A percentile compares a stretch with the other conserved stretches of the same genome.
Evolutionary conservation across 73 alveolate genomes (phyloP).

Genomic region (Stentor roeselii): DNA sequence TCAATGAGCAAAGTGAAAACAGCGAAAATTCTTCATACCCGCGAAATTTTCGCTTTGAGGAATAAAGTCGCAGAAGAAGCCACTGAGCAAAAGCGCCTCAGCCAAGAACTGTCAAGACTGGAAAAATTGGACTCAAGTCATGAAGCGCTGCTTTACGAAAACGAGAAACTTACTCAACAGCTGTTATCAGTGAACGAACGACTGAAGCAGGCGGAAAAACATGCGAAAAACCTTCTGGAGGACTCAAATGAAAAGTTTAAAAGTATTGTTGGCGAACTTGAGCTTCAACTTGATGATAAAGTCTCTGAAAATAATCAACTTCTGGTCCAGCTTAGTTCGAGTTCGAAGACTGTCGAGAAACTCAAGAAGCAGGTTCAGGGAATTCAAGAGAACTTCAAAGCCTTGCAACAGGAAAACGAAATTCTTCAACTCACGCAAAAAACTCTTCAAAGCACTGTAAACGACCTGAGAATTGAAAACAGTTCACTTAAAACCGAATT

Average conservation of each 20-base stretch:
- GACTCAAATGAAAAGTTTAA: too few relatives aligned
- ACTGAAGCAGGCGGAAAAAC: not conserved
- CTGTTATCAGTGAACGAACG: not conserved
- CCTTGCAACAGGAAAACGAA: not conserved
- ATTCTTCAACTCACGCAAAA: not conserved
- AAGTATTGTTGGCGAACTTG: not conserved
- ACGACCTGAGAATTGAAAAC: not conserved
- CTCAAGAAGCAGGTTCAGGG: not conserved
- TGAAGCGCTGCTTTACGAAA: not conserved
- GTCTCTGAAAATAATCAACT: not conserved
- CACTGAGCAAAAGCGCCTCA: not conserved
- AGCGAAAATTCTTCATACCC: not conserved
- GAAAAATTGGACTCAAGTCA: not conserved
- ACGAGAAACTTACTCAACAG: not conserved
- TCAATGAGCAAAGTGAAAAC: not conserved
- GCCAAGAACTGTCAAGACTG: not conserved
- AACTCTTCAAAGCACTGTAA: not conserved
- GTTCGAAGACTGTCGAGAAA: not conserved
- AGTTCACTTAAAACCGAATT: not conserved
- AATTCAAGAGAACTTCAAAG: not conserved
- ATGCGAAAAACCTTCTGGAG: not conserved
- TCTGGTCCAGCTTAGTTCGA: not conserved
- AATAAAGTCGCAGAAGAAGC: not conserved
- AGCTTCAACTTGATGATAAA: not conserved
- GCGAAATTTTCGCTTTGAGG: not conserved